These are phyloP conservation scores for Saccharomyces pastorianus DNA, from an alignment of 1,139 yeast species.

Conservation along the genomic window DNA sequence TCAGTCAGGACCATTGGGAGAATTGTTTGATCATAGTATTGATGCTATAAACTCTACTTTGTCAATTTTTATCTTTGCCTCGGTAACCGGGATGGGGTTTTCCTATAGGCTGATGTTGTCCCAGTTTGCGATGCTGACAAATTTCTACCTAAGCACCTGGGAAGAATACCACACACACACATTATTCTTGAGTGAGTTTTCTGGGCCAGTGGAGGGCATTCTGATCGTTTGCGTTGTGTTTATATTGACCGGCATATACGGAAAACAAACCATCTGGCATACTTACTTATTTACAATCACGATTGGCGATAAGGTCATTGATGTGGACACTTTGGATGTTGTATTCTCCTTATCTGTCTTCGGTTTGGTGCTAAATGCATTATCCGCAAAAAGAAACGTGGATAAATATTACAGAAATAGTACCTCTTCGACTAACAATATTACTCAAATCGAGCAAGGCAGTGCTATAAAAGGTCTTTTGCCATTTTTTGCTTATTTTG, in stretches of 20 bases:
- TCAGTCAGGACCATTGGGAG: slow-evolving; percentile 93
- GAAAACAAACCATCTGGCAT: slow-evolving; percentile 60
- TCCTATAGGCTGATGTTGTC: slow-evolving; percentile 53
- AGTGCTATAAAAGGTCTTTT: slow-evolving; percentile 52
- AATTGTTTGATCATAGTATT: slow-evolving; percentile 85
- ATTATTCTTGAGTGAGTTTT: slow-evolving; percentile 64
- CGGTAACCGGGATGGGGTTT: slow-evolving; percentile 65
- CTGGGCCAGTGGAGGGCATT: slow-evolving; percentile 95
- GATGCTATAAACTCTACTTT: slow-evolving; percentile 86
- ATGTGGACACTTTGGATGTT: slow-evolving; percentile 20
- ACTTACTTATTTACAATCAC: slow-evolving; percentile 19
- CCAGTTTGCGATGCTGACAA: slow-evolving; percentile 71
- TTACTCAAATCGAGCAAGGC: slow-evolving; percentile 25
- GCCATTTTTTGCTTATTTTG: slow-evolving; percentile 65
- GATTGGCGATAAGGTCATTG: slow-evolving; percentile 9
- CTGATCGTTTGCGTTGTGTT: slow-evolving; percentile 52
- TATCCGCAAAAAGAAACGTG: slow-evolving; percentile 67
- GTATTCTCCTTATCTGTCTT: slow-evolving; percentile 30
- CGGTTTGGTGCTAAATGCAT: slow-evolving; percentile 57
- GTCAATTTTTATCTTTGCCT: slow-evolving; percentile 61
- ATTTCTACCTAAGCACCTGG: slow-evolving; percentile 89
- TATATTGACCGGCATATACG: slow-evolving; percentile 55
- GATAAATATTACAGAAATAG: slow-evolving; percentile 39
- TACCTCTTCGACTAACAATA: slow-evolving; percentile 21
- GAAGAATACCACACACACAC: slow-evolving; percentile 90